A percentile compares a stretch with the other conserved stretches of the same genome.
phyloP scores from a whole-genome alignment of 2,329 filamentous ascomycete genomes.

The Fusarium continuum region DNA sequence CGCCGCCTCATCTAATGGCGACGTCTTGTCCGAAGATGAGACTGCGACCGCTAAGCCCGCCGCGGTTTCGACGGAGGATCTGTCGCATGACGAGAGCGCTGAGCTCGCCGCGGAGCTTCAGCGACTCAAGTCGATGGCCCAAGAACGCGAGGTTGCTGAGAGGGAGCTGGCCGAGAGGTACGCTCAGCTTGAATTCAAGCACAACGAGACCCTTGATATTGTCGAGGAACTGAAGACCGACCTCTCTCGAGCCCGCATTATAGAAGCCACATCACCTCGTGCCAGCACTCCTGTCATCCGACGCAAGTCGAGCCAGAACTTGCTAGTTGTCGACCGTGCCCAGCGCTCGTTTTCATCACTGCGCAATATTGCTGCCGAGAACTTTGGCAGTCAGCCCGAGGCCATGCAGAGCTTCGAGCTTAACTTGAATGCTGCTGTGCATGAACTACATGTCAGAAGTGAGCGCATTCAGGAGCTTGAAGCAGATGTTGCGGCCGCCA shows the following conservation, averaged over 20 bases:
- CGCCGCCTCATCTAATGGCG: constrained; percentile 69
- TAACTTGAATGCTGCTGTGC: constrained; percentile 90
- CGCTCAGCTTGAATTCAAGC: constrained; percentile 81
- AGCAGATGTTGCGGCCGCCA: constrained; percentile 80
- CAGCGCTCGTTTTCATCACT: constrained; percentile 91
- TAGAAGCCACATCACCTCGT: constrained; percentile 68
- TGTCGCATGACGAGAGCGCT: constrained; percentile 52
- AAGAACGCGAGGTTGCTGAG: constrained; percentile 81
- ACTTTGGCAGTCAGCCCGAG: constrained; percentile 83
- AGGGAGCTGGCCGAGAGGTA: constrained; percentile 79
- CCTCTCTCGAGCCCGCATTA: constrained; percentile 77
- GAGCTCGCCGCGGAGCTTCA: constrained; percentile 72
- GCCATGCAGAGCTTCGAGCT: constrained; percentile 92
- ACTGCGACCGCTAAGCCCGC: constrained; percentile 58
- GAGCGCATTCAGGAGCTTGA: constrained; percentile 93
- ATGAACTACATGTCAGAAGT: constrained; percentile 85
- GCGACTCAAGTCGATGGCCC: constrained; percentile 73
- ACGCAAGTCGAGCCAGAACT: constrained; percentile 90
- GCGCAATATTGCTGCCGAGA: constrained; percentile 86
- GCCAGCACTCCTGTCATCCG: constrained; percentile 82
- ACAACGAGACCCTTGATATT: constrained; percentile 82
- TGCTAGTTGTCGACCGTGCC: constrained; percentile 87
- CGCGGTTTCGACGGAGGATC: constrained; percentile 49
- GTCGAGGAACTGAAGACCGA: constrained; percentile 93
- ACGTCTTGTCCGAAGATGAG: constrained; percentile 52